phyloP scores from a whole-genome alignment of 1,284 basidiomycete genomes.

The Rhodotorula sp. region DNA sequence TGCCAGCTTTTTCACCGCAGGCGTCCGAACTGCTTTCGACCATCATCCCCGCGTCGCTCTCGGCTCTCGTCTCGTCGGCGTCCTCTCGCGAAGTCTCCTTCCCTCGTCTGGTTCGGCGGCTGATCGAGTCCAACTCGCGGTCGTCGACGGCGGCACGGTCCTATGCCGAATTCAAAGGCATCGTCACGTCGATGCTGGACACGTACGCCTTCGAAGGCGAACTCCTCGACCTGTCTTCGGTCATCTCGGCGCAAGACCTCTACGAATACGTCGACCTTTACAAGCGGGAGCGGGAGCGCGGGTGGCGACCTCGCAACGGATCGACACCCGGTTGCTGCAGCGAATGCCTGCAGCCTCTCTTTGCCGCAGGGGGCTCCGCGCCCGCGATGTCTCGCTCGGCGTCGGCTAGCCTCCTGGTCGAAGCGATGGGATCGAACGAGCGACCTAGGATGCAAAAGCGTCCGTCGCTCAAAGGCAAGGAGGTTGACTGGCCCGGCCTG shows the following conservation, averaged over 20 bases:
- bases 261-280: slow-evolving; percentile 66
- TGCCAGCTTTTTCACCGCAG: slow-evolving; percentile 41
- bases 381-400: slow-evolving; percentile 38
- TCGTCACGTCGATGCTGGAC: slow-evolving; percentile 90
- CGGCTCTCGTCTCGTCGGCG: slow-evolving; percentile 76
- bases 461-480: slow-evolving; percentile 46
- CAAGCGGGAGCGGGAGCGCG: slow-evolving; percentile 28
- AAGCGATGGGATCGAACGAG: slow-evolving; percentile 30
- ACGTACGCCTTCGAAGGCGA: slow-evolving; percentile 90
- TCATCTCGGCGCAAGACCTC: slow-evolving; percentile 77
- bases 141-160: slow-evolving; percentile 50
- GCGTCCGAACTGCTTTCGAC: slow-evolving; percentile 62
- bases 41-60: slow-evolving; percentile 82
- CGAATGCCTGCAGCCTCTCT: slow-evolving; percentile 36
- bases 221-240: slow-evolving; percentile 81
- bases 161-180: slow-evolving; percentile 87
- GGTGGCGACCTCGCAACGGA: slow-evolving; percentile 36
- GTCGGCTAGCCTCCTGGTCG: slow-evolving; percentile 36
- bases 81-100: slow-evolving; percentile 83
- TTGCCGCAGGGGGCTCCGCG: slow-evolving; percentile 28
- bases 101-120: slow-evolving; percentile 83
- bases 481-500: slow-evolving; percentile 42
- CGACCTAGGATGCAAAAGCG: slow-evolving; percentile 41
- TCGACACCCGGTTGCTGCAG: slow-evolving; percentile 12
- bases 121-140: slow-evolving; percentile 60